A percentile compares a stretch with the other conserved stretches of the same genome.
Conservation (phyloP, 768 basidiomycete species). For the Russula sp. region DNA sequence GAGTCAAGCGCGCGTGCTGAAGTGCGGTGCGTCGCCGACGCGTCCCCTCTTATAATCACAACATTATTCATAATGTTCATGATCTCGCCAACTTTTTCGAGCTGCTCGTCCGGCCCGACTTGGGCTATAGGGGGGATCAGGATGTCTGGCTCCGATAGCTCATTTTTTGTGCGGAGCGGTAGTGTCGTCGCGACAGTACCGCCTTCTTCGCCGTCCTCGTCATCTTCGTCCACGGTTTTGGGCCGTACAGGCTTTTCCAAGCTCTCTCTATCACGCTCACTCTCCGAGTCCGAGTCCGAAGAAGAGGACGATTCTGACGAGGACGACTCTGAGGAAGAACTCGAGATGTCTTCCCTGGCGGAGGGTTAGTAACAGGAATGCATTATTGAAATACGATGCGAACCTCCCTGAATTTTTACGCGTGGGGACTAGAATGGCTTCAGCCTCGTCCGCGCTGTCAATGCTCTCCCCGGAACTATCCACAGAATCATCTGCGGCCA, state of each 20-base stretch:
- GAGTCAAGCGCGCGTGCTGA: conserved; percentile 72
- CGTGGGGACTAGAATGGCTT: conserved; percentile 46
- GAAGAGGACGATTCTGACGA: conserved; percentile 33
- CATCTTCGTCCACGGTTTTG: conserved; percentile 15
- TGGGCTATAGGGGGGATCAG: conserved; percentile 56
- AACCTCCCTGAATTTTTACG: conserved; percentile 1
- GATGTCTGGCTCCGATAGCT: conserved; percentile 54
- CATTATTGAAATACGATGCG: not conserved
- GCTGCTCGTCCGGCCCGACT: conserved; percentile 53
- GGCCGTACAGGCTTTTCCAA: not conserved
- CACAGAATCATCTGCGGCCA: conserved; percentile 36
- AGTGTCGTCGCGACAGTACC: conserved; percentile 42
- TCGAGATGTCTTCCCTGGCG: conserved; percentile 19
- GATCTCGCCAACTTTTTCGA: conserved; percentile 76
- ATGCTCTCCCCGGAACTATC: conserved; percentile 44
- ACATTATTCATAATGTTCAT: conserved; percentile 67
- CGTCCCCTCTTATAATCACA: conserved; percentile 64
- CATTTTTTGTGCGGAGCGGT: conserved; percentile 61
- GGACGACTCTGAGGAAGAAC: conserved; percentile 35
- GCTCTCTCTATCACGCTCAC: not conserved
- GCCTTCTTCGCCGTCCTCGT: conserved; percentile 47
- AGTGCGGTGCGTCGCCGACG: conserved; percentile 39
- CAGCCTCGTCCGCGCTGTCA: conserved; percentile 70
- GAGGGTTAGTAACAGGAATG: not conserved
- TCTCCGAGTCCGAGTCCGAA: conserved; percentile 37